Evolutionary conservation across 2,329 filamentous ascomycete species (phyloP).

Genomic region (Neofusicoccum ribis): DNA sequence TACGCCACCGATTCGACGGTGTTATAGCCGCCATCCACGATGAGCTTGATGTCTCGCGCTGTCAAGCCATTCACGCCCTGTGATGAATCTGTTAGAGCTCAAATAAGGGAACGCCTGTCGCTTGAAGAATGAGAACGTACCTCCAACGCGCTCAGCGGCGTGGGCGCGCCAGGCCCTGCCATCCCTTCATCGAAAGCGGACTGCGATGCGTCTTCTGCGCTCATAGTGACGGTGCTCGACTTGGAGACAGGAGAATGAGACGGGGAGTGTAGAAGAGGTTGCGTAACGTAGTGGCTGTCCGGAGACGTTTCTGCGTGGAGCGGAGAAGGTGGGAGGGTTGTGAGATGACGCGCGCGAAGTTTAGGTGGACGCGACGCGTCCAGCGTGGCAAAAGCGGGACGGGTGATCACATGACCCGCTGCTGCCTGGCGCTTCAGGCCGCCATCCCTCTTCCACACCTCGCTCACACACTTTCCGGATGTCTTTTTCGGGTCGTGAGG

Average conservation of each 20-base stretch:
- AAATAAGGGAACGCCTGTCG: not conserved
- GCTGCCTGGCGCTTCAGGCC: not conserved
- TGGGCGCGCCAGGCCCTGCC: constrained; percentile 88
- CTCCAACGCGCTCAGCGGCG: constrained; percentile 81
- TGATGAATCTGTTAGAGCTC: constrained; percentile 18
- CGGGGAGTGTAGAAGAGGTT: not conserved
- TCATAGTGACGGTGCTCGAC: constrained; percentile 41
- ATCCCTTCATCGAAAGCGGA: constrained; percentile 67
- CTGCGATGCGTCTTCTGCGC: constrained; percentile 60
- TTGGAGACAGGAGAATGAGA: not conserved
- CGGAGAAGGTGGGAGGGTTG: not conserved
- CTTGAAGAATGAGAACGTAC: constrained; percentile 51
- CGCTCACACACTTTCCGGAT: no score
- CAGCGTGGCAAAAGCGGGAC: constrained; percentile 4
- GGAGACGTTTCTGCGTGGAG: not conserved
- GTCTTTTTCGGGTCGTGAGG: no score
- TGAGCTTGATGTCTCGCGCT: constrained; percentile 91
- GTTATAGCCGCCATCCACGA: constrained; percentile 89
- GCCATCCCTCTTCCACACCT: no score
- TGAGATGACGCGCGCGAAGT: not conserved
- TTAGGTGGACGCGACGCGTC: not conserved
- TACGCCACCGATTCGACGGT: constrained; percentile 97
- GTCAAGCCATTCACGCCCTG: constrained; percentile 86
- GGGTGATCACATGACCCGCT: not conserved
- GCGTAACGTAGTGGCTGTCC: not conserved